phyloP scores from a whole-genome alignment of 1,284 basidiomycete species.

The Apiotrichum mycotoxinovorans region DNA sequence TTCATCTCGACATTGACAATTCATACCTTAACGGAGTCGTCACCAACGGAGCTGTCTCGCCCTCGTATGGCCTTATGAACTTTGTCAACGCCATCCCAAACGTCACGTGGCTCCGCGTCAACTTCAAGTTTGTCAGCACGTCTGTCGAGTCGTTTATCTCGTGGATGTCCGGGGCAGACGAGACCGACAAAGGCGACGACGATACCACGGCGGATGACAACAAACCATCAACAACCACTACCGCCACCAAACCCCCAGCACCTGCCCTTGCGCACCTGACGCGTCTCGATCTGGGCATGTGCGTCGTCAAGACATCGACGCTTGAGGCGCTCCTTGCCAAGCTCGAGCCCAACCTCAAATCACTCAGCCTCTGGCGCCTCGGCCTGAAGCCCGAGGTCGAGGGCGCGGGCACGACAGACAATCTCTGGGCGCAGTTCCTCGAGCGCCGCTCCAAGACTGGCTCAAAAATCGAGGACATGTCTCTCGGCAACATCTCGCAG shows the following conservation, averaged over 20 bases:
- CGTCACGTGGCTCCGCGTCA: constrained; percentile 11
- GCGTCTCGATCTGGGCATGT: background rate
- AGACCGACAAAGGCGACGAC: background rate
- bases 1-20: constrained; percentile 5
- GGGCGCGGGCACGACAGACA: background rate
- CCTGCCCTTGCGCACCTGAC: background rate
- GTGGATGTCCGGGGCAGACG: background rate
- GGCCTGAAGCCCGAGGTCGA: background rate
- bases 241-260: background rate
- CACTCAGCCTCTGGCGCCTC: background rate
- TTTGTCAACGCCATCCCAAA: constrained; percentile 10
- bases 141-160: background rate
- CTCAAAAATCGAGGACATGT: too few relatives aligned
- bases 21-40: background rate
- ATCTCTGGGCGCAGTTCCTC: background rate
- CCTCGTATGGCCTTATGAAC: background rate
- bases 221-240: background rate
- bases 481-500: too few relatives aligned
- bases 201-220: background rate
- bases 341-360: background rate
- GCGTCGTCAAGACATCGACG: background rate
- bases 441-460: background rate
- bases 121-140: background rate
- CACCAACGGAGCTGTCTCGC: background rate
- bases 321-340: background rate